These are phyloP conservation scores for Beauveria sp. DNA, from an alignment of 2,329 filamentous ascomycete species.

Conservation along the genomic window DNA sequence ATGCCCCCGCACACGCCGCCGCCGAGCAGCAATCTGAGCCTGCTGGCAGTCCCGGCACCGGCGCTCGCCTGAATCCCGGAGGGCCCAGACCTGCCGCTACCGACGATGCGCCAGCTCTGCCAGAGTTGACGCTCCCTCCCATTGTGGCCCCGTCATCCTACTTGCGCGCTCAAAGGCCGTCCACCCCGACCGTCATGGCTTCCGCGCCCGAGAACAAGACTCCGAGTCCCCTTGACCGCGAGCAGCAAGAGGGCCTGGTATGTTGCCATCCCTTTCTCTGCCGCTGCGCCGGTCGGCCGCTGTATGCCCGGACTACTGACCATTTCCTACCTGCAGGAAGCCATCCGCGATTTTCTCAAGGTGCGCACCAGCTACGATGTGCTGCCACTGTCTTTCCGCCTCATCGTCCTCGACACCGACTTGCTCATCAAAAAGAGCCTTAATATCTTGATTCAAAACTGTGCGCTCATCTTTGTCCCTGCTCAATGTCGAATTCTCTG, in stretches of 20 bases:
- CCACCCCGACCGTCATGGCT: conserved; percentile 28
- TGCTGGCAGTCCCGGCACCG: conserved; percentile 9
- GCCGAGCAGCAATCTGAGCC: not conserved
- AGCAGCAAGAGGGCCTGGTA: conserved; percentile 73
- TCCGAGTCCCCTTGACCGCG: conserved; percentile 60
- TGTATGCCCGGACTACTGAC: conserved; percentile 7
- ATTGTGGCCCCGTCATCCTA: conserved; percentile 56
- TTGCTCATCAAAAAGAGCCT: conserved; percentile 95
- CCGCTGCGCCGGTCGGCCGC: not conserved
- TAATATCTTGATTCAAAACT: conserved; percentile 91
- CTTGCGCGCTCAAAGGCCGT: conserved; percentile 34
- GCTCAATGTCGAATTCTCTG: not conserved
- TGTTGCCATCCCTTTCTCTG: conserved; percentile 24
- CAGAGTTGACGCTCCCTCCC: conserved; percentile 35
- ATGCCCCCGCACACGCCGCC: conserved; percentile 5
- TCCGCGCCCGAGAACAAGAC: conserved; percentile 27
- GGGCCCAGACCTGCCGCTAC: conserved; percentile 12
- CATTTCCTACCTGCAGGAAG: conserved; percentile 49
- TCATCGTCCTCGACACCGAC: conserved; percentile 92
- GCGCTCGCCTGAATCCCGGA: conserved; percentile 13
- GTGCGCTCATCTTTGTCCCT: conserved; percentile 37
- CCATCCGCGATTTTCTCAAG: conserved; percentile 92
- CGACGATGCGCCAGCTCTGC: conserved; percentile 10
- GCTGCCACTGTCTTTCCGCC: conserved; percentile 86
- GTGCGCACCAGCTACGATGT: conserved; percentile 97